phyloP scores from a whole-genome alignment of 768 basidiomycete genomes.

The Mrakia hoshinonis region DNA sequence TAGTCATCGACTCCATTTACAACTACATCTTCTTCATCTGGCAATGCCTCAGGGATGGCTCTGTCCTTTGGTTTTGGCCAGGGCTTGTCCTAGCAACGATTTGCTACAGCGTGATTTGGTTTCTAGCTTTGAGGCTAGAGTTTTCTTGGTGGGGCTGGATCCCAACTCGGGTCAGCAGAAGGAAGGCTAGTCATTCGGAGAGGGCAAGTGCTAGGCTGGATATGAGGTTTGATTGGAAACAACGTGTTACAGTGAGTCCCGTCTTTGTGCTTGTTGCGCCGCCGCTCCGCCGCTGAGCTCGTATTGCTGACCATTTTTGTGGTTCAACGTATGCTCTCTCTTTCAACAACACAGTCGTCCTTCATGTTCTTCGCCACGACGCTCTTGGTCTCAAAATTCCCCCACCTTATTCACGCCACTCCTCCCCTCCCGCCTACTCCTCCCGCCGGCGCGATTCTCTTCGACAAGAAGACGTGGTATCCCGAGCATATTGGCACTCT shows the following conservation, averaged over 20 bases:
- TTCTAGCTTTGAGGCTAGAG: background rate
- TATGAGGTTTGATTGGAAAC: background rate
- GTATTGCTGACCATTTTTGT: background rate
- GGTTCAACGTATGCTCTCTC: too few relatives aligned
- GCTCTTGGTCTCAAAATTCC: background rate
- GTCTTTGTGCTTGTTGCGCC: background rate
- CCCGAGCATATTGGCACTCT: background rate
- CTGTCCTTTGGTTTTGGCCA: background rate
- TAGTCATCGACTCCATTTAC: background rate
- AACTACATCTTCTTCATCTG: background rate
- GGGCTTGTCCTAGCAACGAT: background rate
- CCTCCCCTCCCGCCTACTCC: background rate
- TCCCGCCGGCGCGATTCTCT: background rate
- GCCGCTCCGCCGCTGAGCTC: background rate
- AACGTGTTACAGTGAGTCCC: background rate
- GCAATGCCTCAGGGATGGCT: background rate
- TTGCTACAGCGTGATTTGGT: background rate
- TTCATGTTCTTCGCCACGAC: background rate
- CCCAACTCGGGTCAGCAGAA: background rate
- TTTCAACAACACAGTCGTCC: background rate
- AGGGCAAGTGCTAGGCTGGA: background rate
- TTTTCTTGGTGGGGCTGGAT: background rate
- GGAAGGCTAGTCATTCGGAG: background rate
- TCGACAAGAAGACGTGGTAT: background rate
- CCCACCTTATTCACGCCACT: background rate